Conservation (phyloP, 345 rosid species). For the Boechera stricta region DNA sequence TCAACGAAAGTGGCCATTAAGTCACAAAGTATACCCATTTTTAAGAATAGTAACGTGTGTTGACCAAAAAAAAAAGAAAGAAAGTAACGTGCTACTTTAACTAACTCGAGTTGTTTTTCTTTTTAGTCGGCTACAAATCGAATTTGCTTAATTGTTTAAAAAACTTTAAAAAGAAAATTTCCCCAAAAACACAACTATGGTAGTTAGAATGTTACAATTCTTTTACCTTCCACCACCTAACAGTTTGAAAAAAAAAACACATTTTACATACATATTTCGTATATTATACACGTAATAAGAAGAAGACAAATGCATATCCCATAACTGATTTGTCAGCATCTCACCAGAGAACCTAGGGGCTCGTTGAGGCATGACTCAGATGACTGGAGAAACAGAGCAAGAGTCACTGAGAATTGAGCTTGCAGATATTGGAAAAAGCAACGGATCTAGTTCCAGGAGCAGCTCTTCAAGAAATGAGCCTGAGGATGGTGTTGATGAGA, state of each 20-base stretch:
- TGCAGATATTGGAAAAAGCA: constrained; percentile 59
- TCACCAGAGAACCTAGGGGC: not conserved
- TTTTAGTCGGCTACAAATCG: not conserved
- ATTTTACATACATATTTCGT: not conserved
- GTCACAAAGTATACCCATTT: not conserved
- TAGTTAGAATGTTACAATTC: not conserved
- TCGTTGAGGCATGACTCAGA: constrained; percentile 51
- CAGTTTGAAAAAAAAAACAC: not conserved
- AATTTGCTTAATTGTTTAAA: not conserved
- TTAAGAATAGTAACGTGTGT: no score
- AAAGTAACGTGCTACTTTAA: not conserved
- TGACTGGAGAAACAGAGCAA: constrained; percentile 51
- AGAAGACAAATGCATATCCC: not conserved
- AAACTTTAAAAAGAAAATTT: not conserved
- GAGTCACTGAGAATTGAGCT: constrained; percentile 57
- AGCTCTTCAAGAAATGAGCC: constrained; percentile 41
- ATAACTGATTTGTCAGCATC: not conserved
- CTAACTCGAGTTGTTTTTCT: not conserved
- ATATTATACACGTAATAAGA: constrained; percentile 2
- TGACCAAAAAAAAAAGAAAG: no score
- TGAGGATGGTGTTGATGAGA: constrained; percentile 37
- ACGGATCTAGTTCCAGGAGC: constrained; percentile 54
- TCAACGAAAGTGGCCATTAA: not conserved
- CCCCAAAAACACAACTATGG: not conserved
- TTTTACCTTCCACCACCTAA: constrained; percentile 17